Evolutionary conservation across 371 early-diverging fungal species (phyloP).

Genomic region (Fennellomyces sp.): DNA sequence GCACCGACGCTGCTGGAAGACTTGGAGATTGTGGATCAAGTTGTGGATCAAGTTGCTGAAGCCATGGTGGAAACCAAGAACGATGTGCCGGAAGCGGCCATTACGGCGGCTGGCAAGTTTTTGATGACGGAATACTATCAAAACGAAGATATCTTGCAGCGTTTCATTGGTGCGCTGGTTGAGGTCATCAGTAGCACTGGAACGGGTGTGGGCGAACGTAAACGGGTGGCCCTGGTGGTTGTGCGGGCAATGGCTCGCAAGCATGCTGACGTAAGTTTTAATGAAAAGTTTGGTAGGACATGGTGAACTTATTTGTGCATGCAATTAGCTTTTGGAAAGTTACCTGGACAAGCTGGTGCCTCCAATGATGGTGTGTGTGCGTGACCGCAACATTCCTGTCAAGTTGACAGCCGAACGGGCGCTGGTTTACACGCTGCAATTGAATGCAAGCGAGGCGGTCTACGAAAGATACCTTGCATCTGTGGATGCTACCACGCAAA

Average conservation of each 20-base stretch:
- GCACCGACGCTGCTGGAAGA: conserved; percentile 50
- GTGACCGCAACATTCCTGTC: conserved; percentile 78
- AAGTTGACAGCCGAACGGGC: conserved; percentile 85
- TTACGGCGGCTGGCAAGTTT: conserved; percentile 55
- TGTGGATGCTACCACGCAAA: conserved; percentile 51
- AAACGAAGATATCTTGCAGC: conserved; percentile 30
- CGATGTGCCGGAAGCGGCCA: conserved; percentile 53
- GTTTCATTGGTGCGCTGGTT: conserved; percentile 33
- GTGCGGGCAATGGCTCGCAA: conserved; percentile 46
- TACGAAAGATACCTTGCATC: conserved; percentile 42
- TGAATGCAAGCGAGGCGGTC: conserved; percentile 47
- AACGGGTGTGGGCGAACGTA: conserved; percentile 38
- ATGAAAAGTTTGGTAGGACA: not conserved
- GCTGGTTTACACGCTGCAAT: conserved; percentile 66
- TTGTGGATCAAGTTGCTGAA: conserved; percentile 21
- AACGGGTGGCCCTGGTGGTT: conserved; percentile 43
- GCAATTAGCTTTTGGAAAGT: conserved; percentile 38
- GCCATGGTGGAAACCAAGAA: conserved; percentile 5
- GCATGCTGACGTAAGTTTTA: conserved; percentile 34
- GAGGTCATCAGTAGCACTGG: conserved; percentile 30
- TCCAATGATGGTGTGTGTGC: conserved; percentile 69
- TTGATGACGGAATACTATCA: conserved; percentile 46
- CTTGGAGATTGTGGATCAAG: conserved; percentile 19
- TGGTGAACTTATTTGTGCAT: not conserved
- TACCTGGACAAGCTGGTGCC: conserved; percentile 60